Evolutionary conservation across 2,329 filamentous ascomycete genomes (phyloP).

Genomic region (Meredithiella fracta): DNA sequence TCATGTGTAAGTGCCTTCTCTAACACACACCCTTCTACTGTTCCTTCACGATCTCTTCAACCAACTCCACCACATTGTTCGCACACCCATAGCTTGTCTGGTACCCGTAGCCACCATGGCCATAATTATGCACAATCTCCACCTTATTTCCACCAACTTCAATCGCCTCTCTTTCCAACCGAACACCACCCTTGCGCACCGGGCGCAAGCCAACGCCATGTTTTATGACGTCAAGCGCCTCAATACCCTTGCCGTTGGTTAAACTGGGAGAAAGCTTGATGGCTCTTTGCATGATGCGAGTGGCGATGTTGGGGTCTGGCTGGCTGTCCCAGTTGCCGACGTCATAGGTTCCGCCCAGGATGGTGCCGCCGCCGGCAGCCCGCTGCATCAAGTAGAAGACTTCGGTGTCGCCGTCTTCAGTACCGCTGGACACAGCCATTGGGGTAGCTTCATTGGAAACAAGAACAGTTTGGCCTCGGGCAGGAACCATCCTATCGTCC

Average conservation of each 20-base stretch:
- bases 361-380: slow-evolving; percentile 61
- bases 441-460: slow-evolving; percentile 60
- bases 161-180: slow-evolving; percentile 50
- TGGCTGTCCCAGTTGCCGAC: slow-evolving; percentile 63
- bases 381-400: slow-evolving; percentile 69
- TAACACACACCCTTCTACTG: background rate
- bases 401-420: slow-evolving; percentile 57
- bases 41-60: slow-evolving; percentile 36
- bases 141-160: slow-evolving; percentile 39
- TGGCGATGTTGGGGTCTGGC: slow-evolving; percentile 63
- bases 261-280: slow-evolving; percentile 49
- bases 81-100: slow-evolving; percentile 55
- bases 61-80: slow-evolving; percentile 46
- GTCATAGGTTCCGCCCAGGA: slow-evolving; percentile 76
- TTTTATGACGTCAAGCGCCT: slow-evolving; percentile 57
- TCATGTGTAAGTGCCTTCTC: background rate
- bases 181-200: slow-evolving; percentile 52
- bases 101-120: slow-evolving; percentile 65
- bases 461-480: slow-evolving; percentile 67
- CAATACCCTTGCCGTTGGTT: slow-evolving; percentile 48
- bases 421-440: slow-evolving; percentile 56
- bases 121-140: slow-evolving; percentile 68
- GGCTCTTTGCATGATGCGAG: slow-evolving; percentile 69
- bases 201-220: slow-evolving; percentile 74
- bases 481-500: slow-evolving; percentile 57